These are phyloP conservation scores for Microthyrium microscopicum DNA, from an alignment of 2,329 filamentous ascomycete genomes.

Conservation along the genomic window DNA sequence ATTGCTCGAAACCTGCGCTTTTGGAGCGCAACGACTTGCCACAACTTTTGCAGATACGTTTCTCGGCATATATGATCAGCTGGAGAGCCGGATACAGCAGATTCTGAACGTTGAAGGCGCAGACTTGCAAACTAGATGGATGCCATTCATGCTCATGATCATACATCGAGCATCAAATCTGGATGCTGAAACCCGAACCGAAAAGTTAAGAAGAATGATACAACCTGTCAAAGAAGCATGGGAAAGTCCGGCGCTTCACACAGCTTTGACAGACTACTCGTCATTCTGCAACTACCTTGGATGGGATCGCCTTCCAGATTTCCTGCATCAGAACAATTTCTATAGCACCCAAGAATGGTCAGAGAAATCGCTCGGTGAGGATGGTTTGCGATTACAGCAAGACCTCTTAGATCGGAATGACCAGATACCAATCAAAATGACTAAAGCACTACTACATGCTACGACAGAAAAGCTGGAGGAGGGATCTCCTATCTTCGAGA, in stretches of 20 bases:
- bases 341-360: constrained; percentile 74
- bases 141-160: constrained; percentile 75
- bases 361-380: constrained; percentile 54
- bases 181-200: constrained; percentile 51
- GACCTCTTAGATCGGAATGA: constrained; percentile 51
- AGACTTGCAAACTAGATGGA: constrained; percentile 41
- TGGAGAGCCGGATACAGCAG: constrained; percentile 59
- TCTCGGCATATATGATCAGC: constrained; percentile 57
- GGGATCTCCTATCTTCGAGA: constrained; percentile 52
- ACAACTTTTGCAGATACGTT: constrained; percentile 85
- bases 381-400: constrained; percentile 63
- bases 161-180: constrained; percentile 70
- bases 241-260: constrained; percentile 53
- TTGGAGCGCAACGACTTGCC: constrained; percentile 77
- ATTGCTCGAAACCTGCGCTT: constrained; percentile 66
- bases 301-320: constrained; percentile 64
- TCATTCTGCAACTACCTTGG: constrained; percentile 68
- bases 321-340: constrained; percentile 56
- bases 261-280: constrained; percentile 54
- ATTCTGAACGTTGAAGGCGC: too few species aligned
- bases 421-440: constrained; percentile 61
- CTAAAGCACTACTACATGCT: constrained; percentile 81
- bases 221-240: constrained; percentile 69
- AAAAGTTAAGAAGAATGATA: constrained; percentile 60
- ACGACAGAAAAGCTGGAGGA: constrained; percentile 81